A percentile compares a stretch with the other conserved stretches of the same genome.
These are phyloP conservation scores for Globisporangium barbulae DNA, from an alignment of 352 stramenopile genomes.

Conservation along the genomic window DNA sequence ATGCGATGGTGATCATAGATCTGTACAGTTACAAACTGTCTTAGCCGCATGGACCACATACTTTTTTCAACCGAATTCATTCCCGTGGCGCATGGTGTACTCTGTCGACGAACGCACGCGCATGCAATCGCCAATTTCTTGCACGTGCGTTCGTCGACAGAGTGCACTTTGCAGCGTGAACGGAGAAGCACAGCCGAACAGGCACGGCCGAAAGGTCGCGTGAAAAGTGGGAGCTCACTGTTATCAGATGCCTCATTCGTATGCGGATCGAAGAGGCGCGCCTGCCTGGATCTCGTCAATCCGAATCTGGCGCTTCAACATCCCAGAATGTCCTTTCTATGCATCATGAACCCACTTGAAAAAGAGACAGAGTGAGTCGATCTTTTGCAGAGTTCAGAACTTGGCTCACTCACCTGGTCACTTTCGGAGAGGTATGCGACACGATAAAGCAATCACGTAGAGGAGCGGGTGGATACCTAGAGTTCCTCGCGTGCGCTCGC, in stretches of 20 bases:
- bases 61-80: not conserved
- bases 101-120: too few relatives aligned
- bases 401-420: too few relatives aligned
- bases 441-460: not conserved
- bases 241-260: not conserved
- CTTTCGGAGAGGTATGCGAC: not conserved
- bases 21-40: not conserved
- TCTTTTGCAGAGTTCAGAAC: not conserved
- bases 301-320: constrained; percentile 6
- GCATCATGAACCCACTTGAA: constrained; percentile 5
- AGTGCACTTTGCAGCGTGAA: not conserved
- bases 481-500: not conserved
- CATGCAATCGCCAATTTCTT: too few relatives aligned
- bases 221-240: not conserved
- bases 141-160: not conserved
- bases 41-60: not conserved
- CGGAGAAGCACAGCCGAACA: not conserved
- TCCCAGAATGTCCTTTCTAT: constrained; percentile 10
- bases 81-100: not conserved
- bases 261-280: constrained; percentile 6
- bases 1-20: too few relatives aligned
- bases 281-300: not conserved
- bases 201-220: not conserved
- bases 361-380: not conserved
- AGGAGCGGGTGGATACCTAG: not conserved